Conservation (phyloP, 805 yeast species). For the Candida golubevii region DNA sequence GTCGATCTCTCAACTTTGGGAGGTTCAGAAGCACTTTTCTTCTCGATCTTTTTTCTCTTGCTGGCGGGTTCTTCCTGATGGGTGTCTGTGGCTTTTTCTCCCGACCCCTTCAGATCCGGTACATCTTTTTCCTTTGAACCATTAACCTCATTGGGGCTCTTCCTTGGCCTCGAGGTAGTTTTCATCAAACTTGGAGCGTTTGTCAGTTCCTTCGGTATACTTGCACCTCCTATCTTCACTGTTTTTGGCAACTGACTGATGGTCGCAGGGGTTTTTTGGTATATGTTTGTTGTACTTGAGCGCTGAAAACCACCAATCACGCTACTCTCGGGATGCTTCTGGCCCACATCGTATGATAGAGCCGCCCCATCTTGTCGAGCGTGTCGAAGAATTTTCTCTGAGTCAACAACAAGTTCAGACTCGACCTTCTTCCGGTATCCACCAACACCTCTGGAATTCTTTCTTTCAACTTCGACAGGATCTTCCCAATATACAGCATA, state of each 20-base stretch:
- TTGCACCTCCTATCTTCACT: background rate
- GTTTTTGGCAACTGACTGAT: background rate
- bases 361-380: slow-evolving; percentile 34
- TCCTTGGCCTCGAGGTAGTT: background rate
- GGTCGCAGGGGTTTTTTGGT: background rate
- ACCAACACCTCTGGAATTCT: slow-evolving; percentile 39
- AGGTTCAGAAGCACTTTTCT: slow-evolving; percentile 1
- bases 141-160: background rate
- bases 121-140: background rate
- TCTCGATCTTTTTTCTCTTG: background rate
- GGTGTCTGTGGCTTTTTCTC: background rate
- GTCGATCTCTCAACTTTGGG: slow-evolving; percentile 1
- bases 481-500: slow-evolving; percentile 86
- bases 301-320: slow-evolving; percentile 1
- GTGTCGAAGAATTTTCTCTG: slow-evolving; percentile 49
- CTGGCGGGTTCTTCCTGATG: background rate
- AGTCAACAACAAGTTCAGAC: slow-evolving; percentile 60
- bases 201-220: background rate
- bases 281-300: background rate
- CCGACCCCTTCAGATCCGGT: background rate
- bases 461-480: slow-evolving; percentile 61
- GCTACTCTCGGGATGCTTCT: slow-evolving; percentile 2
- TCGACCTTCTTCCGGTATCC: slow-evolving; percentile 64
- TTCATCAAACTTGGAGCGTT: background rate
- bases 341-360: slow-evolving; percentile 18